Percentiles rank a stretch among this genome's conserved stretches.
Evolutionary conservation across 768 basidiomycete species (phyloP).

Genomic region (Hericium alpestre): DNA sequence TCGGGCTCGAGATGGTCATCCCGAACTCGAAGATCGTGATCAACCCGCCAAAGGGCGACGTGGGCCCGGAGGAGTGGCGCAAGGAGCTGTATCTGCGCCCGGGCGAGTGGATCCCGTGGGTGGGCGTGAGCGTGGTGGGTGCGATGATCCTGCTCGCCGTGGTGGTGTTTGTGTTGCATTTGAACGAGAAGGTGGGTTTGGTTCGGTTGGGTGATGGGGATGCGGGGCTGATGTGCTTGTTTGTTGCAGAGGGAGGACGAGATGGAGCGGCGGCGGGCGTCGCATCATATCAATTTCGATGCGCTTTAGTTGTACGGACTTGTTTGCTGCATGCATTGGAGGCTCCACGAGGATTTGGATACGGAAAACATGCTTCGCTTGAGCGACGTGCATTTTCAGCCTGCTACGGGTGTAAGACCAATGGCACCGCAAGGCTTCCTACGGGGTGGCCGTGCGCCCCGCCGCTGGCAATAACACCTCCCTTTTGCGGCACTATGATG

Average conservation of each 20-base stretch:
- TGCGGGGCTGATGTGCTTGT: constrained; percentile 7
- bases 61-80: constrained; percentile 52
- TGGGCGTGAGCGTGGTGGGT: constrained; percentile 76
- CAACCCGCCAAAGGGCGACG: constrained; percentile 53
- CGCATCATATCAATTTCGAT: constrained; percentile 98
- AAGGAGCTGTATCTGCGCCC: constrained; percentile 85
- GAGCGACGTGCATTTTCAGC: too few relatives aligned
- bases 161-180: constrained; percentile 78
- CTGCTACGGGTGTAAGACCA: too few relatives aligned
- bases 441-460: too few relatives aligned
- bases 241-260: constrained; percentile 79
- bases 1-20: constrained; percentile 93
- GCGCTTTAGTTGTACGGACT: constrained; percentile 46
- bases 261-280: constrained; percentile 70
- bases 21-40: constrained; percentile 98
- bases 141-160: constrained; percentile 64
- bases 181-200: constrained; percentile 78
- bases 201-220: background rate
- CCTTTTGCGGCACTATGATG: too few relatives aligned
- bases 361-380: too few relatives aligned
- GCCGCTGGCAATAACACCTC: too few relatives aligned
- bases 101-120: constrained; percentile 97
- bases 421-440: too few relatives aligned
- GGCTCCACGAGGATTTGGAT: too few relatives aligned
- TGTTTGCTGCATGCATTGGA: too few relatives aligned